These are phyloP conservation scores for Aspergillus nanangensis DNA, from an alignment of 495 filamentous ascomycete species.

Conservation along the genomic window DNA sequence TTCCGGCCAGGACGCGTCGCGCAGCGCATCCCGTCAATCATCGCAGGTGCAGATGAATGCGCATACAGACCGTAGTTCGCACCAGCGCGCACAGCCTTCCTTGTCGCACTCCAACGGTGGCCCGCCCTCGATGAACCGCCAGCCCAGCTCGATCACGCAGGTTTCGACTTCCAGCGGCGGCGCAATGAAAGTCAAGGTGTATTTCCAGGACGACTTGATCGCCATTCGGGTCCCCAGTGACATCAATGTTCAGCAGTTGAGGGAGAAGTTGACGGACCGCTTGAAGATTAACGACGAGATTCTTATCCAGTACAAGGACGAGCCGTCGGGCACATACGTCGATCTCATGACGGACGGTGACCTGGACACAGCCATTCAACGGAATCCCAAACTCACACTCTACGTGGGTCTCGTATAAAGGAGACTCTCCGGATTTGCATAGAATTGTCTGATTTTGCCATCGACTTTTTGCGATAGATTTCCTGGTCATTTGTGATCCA, in stretches of 20 bases:
- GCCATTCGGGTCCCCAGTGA: constrained; percentile 82
- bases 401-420: constrained; percentile 59
- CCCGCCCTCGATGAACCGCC: constrained; percentile 59
- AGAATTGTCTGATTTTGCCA: constrained; percentile 7
- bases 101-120: constrained; percentile 35
- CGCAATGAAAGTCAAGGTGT: constrained; percentile 88
- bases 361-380: constrained; percentile 69
- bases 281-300: constrained; percentile 71
- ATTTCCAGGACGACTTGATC: constrained; percentile 84
- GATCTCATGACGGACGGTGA: constrained; percentile 75
- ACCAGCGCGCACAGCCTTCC: constrained; percentile 52
- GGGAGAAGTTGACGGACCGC: constrained; percentile 74
- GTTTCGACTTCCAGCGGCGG: constrained; percentile 51
- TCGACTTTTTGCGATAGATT: constrained; percentile 6
- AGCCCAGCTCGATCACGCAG: constrained; percentile 70
- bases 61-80: constrained; percentile 53
- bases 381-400: constrained; percentile 83
- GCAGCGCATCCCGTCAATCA: constrained; percentile 67
- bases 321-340: constrained; percentile 68
- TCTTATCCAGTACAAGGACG: constrained; percentile 81
- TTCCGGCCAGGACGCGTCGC: constrained; percentile 47
- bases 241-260: constrained; percentile 71
- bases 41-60: constrained; percentile 67
- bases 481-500: too few relatives aligned
- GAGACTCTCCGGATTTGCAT: constrained; percentile 1